Base-by-base conservation (phyloP, 2,329 filamentous ascomycete species). In the Aspergillus terreus region DNA sequence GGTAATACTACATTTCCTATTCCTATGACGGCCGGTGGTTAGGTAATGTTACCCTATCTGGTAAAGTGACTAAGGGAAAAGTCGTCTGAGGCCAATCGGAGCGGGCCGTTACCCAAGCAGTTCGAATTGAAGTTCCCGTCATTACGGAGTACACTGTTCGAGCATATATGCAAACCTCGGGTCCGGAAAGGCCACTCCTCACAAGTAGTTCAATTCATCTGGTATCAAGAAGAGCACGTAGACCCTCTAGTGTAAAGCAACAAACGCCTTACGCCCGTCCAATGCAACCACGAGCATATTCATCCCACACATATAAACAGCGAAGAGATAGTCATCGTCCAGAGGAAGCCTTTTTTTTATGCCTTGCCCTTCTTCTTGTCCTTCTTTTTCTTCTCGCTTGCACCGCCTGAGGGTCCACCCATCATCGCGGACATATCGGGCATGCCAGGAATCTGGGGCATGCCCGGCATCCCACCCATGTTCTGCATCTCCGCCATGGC, bases 401-500 rank as follows among this genome's bases (percentile, higher is more conserved):
- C 60, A n/a, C 59, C 58, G 23, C 58, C 64, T 10, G 65, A 63
- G 17, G 63, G 47, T 44, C 66, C 66, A 14, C 68, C 61, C 62
- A 82, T 82, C 75, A 81, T 80, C 6, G 74, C 76, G 47, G 79
- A 77, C 71, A 82, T 81, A 6, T 76, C 76, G 52, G 80, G 77
- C 72, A 82, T 76, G 32, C 62, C 64, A 1, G 67, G 69, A 46
- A 71, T 71, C 30, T 67, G 67, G 4, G 71, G 68, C 61, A 73
- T 67, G 4, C 73, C 72, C 4, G 71, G 71, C 63, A 76, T 68
- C 4, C 72, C 72, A 52, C 67, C 64, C 58, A 73, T 68, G 59
- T 75, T 76, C 58, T 81, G 78, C 90, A 97, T 95, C 76, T 95
- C 90, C 65, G 85, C 86, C 92, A 97, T 96, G 80, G 96, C 95